Conservation (phyloP, 192 early-diverging fungal species). For the Chytriomyces hyalinus region DNA sequence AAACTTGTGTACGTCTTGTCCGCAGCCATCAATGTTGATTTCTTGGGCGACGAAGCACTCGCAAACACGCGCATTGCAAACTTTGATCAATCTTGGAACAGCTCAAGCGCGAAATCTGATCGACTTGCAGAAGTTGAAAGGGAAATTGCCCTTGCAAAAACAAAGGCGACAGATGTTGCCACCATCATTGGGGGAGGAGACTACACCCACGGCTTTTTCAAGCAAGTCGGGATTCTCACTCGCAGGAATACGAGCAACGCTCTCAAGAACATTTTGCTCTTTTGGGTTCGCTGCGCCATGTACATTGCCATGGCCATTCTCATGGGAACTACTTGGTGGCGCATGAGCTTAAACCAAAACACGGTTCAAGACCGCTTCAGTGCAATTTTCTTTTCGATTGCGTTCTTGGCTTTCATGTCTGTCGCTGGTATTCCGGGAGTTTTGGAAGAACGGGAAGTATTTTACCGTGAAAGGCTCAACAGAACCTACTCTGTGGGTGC, state of each 20-base stretch:
- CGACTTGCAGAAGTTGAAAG: background rate
- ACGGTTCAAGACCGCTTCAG: conserved; percentile 37
- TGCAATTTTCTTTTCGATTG: conserved; percentile 38
- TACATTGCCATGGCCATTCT: conserved; percentile 43
- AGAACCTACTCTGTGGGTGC: conserved; percentile 39
- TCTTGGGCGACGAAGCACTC: background rate
- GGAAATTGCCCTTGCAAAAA: background rate
- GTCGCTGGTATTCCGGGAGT: conserved; percentile 51
- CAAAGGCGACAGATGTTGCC: background rate
- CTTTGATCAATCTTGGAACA: conserved; percentile 1
- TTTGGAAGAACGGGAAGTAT: conserved; percentile 48
- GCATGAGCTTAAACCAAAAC: background rate
- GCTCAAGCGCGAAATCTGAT: background rate
- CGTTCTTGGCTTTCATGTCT: conserved; percentile 44
- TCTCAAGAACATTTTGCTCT: conserved; percentile 38
- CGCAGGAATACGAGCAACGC: conserved; percentile 28
- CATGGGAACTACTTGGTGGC: conserved; percentile 39
- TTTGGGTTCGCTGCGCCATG: conserved; percentile 43
- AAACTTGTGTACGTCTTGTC: background rate
- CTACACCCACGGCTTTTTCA: conserved; percentile 10
- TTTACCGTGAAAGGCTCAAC: conserved; percentile 44
- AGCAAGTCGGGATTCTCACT: conserved; percentile 31
- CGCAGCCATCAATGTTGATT: conserved; percentile 20
- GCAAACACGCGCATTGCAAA: background rate
- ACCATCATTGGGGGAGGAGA: background rate